Evolutionary conservation across 306 rosid species (phyloP).

Genomic region (Arachis stenosperma): DNA sequence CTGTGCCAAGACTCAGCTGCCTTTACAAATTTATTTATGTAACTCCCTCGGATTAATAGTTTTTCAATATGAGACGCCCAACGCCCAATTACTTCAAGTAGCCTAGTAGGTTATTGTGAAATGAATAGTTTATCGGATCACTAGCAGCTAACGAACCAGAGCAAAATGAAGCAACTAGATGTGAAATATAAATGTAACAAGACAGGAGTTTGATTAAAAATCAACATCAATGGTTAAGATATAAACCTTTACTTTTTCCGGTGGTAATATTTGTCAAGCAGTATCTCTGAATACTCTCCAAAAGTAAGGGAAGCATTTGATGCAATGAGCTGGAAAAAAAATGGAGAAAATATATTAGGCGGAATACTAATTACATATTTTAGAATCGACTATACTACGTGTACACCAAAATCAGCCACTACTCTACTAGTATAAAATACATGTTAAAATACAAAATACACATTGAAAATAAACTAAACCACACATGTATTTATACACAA

Average conservation of each 20-base stretch:
- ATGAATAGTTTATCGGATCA: conserved; percentile 1
- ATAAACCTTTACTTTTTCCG: conserved; percentile 41
- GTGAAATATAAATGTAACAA: conserved; percentile 4
- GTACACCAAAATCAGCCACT: too few species aligned
- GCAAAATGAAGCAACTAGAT: conserved; percentile 21
- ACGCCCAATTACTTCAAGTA: conserved; percentile 5
- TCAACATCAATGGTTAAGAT: conserved; percentile 19
- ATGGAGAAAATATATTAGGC: conserved; percentile 8
- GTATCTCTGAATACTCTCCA: conserved; percentile 90
- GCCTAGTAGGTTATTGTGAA: conserved; percentile 34
- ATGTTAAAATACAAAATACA: too few species aligned
- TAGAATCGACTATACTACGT: neutral
- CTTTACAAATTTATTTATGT: neutral
- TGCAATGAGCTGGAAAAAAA: conserved; percentile 63
- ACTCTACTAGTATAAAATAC: too few species aligned
- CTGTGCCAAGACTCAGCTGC: too few species aligned
- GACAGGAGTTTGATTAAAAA: conserved; percentile 23
- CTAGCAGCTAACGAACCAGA: neutral
- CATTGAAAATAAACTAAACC: too few species aligned
- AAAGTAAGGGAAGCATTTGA: conserved; percentile 69
- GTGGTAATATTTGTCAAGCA: conserved; percentile 87
- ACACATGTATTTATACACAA: too few species aligned
- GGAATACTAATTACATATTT: conserved; percentile 19
- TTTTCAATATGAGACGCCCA: conserved; percentile 14
- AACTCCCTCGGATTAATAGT: conserved; percentile 29